Conservation (phyloP, 306 rosid species). For the Leucaena leucocephala region DNA sequence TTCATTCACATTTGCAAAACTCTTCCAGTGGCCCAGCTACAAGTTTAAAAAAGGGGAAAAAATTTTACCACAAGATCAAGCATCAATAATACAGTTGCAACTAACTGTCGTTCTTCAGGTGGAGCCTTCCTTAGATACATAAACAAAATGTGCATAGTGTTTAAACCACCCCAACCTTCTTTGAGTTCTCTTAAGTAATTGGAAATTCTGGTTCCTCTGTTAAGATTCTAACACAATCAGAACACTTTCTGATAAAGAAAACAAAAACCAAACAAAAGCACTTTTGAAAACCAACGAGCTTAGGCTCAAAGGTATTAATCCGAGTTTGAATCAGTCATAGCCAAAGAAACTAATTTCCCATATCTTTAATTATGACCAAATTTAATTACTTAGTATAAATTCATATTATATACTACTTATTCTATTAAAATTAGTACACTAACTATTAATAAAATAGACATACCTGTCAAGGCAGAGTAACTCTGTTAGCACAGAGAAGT, state of each 20-base stretch:
- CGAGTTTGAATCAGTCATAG: neutral
- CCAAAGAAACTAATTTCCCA: neutral
- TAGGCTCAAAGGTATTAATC: neutral
- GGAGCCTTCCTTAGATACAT: conserved; percentile 60
- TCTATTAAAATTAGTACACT: too few species aligned
- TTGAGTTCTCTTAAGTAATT: conserved; percentile 58
- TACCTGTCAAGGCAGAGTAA: conserved; percentile 75
- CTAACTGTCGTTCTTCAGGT: conserved; percentile 62
- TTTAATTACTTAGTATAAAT: too few species aligned
- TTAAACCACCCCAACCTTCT: conserved; percentile 74
- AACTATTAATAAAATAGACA: neutral
- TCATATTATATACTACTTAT: too few species aligned
- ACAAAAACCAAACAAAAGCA: neutral
- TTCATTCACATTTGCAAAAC: conserved; percentile 54
- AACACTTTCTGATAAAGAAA: conserved; percentile 5
- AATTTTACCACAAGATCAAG: conserved; percentile 85
- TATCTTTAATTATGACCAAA: too few species aligned
- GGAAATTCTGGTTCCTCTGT: conserved; percentile 63
- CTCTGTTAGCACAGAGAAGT: conserved; percentile 58
- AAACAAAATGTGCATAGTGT: conserved; percentile 66
- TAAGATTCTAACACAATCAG: conserved; percentile 33
- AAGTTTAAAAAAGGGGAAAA: conserved; percentile 18
- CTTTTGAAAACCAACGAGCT: neutral
- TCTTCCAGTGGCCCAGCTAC: neutral
- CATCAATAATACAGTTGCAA: conserved; percentile 63